These are phyloP conservation scores for Calendula officinalis DNA, from an alignment of 129 eudicot genomes.

Conservation along the genomic window DNA sequence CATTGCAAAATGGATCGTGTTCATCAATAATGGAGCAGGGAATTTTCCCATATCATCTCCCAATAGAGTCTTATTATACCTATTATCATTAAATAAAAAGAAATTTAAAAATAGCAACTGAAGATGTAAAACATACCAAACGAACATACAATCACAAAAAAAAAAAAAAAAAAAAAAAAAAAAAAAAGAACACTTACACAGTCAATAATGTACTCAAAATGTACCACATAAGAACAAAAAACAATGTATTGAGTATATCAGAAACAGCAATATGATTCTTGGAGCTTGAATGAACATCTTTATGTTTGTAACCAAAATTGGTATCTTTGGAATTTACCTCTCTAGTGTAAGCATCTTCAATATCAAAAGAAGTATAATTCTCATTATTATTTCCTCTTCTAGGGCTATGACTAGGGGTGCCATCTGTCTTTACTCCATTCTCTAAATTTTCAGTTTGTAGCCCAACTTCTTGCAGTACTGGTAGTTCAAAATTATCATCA, in stretches of 20 bases:
- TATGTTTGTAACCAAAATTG: conserved; percentile 20
- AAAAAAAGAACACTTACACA: conserved; percentile 69
- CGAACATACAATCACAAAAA: conserved; percentile 20
- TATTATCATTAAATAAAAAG: conserved; percentile 14
- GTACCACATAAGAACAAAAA: conserved; percentile 82
- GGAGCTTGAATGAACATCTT: conserved; percentile 13
- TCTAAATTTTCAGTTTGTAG: conserved; percentile 6
- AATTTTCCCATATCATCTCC: conserved; percentile 89
- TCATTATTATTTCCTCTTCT: conserved; percentile 31
- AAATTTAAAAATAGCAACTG: conserved; percentile 13
- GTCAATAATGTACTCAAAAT: conserved; percentile 80
- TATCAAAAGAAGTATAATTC: conserved; percentile 56
- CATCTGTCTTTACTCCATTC: conserved; percentile 28
- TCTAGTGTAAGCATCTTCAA: conserved; percentile 40
- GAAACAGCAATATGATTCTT: conserved; percentile 42
- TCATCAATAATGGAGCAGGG: conserved; percentile 98
- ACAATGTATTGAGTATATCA: conserved; percentile 78
- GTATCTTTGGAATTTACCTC: conserved; percentile 24
- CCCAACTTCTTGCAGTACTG: conserved; percentile 39
- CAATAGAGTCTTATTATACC: conserved; percentile 82
- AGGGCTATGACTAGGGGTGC: conserved; percentile 19
- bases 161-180: too few relatives aligned
- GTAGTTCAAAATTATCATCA: conserved; percentile 50
- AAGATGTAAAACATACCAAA: conserved; percentile 1
- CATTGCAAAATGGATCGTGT: conserved; percentile 87